These are phyloP conservation scores for Linum tenue DNA, from an alignment of 345 rosid species.

Conservation along the genomic window DNA sequence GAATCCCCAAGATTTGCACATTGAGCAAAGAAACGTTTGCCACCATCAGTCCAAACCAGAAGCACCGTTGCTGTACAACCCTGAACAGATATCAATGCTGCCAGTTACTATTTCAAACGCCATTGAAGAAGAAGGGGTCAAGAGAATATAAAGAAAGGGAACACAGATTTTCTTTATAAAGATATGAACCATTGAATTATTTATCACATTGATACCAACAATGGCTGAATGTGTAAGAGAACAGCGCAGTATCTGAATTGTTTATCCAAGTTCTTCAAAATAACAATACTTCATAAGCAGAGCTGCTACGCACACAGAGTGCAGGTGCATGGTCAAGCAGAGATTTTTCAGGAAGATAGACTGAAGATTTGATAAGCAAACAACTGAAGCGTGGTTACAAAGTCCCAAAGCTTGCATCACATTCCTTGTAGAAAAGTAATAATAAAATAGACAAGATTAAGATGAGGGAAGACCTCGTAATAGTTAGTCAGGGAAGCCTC, in stretches of 20 bases:
- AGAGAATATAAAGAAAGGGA: neutral
- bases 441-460: neutral
- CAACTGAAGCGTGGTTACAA: neutral
- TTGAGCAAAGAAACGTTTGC: conserved; percentile 52
- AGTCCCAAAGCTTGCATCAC: neutral
- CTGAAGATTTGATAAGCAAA: neutral
- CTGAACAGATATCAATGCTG: conserved; percentile 28
- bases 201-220: neutral
- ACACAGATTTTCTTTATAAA: too few relatives aligned
- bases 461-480: conserved; percentile 61
- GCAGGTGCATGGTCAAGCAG: neutral
- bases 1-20: conserved; percentile 98
- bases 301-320: neutral
- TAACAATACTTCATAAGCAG: too few relatives aligned
- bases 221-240: neutral
- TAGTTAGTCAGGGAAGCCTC: conserved; percentile 71
- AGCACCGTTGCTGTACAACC: conserved; percentile 95
- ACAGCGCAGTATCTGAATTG: neutral
- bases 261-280: neutral
- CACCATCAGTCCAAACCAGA: conserved; percentile 62
- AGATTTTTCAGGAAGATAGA: neutral
- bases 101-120: too few relatives aligned
- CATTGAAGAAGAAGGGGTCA: neutral
- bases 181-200: too few relatives aligned
- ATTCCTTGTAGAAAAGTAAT: neutral